phyloP scores from a whole-genome alignment of 257 asterid genomes.

The Mitragyna speciosa region DNA sequence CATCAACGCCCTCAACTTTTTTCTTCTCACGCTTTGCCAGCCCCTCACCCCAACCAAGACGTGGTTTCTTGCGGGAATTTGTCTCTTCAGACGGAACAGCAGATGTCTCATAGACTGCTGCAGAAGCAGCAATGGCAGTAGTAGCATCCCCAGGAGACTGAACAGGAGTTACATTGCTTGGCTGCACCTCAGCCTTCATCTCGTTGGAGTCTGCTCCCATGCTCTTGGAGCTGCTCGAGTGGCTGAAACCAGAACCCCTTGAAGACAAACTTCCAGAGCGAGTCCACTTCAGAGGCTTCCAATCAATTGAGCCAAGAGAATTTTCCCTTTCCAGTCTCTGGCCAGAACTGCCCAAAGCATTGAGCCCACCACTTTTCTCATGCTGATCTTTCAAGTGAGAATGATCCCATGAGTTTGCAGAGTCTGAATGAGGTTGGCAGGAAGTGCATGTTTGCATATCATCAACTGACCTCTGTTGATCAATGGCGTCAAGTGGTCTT shows the following conservation, averaged over 20 bases:
- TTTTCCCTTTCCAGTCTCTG: slow-evolving; percentile 63
- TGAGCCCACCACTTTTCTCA: slow-evolving; percentile 39
- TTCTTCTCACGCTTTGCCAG: slow-evolving; percentile 95
- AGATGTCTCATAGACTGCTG: slow-evolving; percentile 28
- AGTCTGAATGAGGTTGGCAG: slow-evolving; percentile 30
- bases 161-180: slow-evolving; percentile 24
- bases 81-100: slow-evolving; percentile 48
- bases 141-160: slow-evolving; percentile 32
- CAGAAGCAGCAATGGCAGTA: slow-evolving; percentile 12
- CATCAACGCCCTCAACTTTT: slow-evolving; percentile 78
- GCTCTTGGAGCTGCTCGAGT: slow-evolving; percentile 45
- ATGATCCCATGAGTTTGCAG: slow-evolving; percentile 39
- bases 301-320: slow-evolving; percentile 50
- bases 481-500: slow-evolving; percentile 48
- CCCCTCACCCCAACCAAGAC: slow-evolving; percentile 99
- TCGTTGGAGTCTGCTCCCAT: slow-evolving; percentile 39
- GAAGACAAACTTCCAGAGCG: slow-evolving; percentile 46
- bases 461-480: slow-evolving; percentile 56
- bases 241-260: slow-evolving; percentile 43
- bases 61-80: slow-evolving; percentile 85
- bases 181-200: slow-evolving; percentile 31
- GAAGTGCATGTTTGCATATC: slow-evolving; percentile 35
- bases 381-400: slow-evolving; percentile 50
- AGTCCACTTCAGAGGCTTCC: slow-evolving; percentile 44
- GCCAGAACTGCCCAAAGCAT: slow-evolving; percentile 30